Evolutionary conservation across 208 protist species (phyloP).

Genomic region (Phytomonas sp.): DNA sequence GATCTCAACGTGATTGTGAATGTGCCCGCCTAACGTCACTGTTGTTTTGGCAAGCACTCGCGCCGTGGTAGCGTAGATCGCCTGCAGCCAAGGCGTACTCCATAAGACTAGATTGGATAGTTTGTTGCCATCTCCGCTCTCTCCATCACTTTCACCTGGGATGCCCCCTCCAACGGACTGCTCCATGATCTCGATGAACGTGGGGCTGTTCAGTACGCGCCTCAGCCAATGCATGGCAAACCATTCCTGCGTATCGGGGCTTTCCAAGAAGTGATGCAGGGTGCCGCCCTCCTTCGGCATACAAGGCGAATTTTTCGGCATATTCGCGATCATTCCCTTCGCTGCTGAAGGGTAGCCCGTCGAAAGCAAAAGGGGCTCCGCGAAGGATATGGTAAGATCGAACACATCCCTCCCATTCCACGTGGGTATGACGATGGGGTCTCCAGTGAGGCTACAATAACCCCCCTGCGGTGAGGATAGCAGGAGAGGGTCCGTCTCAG

Average conservation of each 20-base stretch:
- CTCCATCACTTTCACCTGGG: not conserved
- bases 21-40: not conserved
- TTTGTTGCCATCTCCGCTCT: not conserved
- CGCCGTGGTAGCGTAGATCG: not conserved
- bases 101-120: not conserved
- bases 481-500: not conserved
- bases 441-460: not conserved
- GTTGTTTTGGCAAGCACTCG: not conserved
- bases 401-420: not conserved
- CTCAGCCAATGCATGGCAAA: not conserved
- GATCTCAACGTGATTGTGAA: constrained; percentile 1
- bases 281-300: not conserved
- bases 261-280: not conserved
- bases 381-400: not conserved
- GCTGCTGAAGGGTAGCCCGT: not conserved
- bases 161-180: not conserved
- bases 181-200: not conserved
- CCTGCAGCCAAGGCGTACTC: not conserved
- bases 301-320: not conserved
- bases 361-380: not conserved
- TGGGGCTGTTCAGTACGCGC: not conserved
- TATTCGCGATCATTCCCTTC: not conserved
- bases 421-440: not conserved
- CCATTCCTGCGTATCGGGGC: not conserved
- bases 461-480: not conserved